phyloP scores from a whole-genome alignment of 129 eudicot species.

The Cynara cardunculus region DNA sequence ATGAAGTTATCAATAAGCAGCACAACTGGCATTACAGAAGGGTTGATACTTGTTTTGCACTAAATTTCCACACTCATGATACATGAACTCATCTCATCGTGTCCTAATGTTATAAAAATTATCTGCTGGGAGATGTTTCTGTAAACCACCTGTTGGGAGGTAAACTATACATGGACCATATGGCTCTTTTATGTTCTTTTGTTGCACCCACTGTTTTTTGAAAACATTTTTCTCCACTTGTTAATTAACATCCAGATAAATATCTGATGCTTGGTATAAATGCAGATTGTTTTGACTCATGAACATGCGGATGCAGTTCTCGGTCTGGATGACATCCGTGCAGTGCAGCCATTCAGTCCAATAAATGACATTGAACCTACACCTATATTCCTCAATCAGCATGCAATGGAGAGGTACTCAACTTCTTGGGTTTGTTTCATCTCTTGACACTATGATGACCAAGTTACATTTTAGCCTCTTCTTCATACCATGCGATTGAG shows the following conservation, averaged over 20 bases:
- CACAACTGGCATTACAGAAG: background rate
- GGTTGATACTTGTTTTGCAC: constrained; percentile 7
- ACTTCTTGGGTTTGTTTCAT: background rate
- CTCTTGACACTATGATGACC: background rate
- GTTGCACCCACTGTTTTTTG: background rate
- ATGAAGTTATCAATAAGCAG: background rate
- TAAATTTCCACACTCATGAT: constrained; percentile 11
- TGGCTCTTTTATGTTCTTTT: background rate
- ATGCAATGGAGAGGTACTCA: constrained; percentile 80
- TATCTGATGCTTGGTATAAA: constrained; percentile 15
- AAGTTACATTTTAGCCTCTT: background rate
- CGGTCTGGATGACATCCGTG: constrained; percentile 88
- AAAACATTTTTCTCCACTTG: background rate
- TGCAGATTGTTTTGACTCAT: constrained; percentile 91
- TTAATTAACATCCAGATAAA: constrained; percentile 3
- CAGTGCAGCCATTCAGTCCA: constrained; percentile 74
- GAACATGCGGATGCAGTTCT: constrained; percentile 99
- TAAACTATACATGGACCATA: constrained; percentile 2
- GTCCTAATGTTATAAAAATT: background rate
- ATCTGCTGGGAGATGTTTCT: background rate
- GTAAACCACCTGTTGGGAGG: constrained; percentile 6
- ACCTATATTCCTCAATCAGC: constrained; percentile 77
- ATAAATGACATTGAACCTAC: constrained; percentile 75
- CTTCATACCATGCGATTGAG: background rate
- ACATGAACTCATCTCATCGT: constrained; percentile 1